A percentile compares a stretch with the other conserved stretches of the same genome.
These are phyloP conservation scores for Podospora pseudocomata DNA, from an alignment of 495 filamentous ascomycete genomes.

Conservation along the genomic window DNA sequence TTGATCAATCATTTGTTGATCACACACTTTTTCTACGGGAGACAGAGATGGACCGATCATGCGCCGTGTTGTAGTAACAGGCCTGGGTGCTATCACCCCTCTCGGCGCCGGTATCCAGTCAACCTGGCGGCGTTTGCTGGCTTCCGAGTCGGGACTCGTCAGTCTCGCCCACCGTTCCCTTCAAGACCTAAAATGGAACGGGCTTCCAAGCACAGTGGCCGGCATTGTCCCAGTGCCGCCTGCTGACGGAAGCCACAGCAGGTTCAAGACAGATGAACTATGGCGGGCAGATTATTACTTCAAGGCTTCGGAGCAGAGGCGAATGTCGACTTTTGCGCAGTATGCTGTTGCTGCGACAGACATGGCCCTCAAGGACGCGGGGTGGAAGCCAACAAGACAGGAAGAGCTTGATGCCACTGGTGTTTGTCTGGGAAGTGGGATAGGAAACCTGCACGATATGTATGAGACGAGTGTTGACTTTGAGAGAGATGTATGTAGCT, in stretches of 20 bases:
- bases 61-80: constrained; percentile 94
- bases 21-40: neutral
- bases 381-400: constrained; percentile 62
- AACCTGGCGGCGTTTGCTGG: constrained; percentile 78
- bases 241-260: neutral
- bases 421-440: constrained; percentile 91
- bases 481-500: constrained; percentile 60
- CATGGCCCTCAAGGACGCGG: constrained; percentile 82
- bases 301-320: constrained; percentile 63
- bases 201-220: constrained; percentile 79
- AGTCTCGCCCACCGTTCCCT: constrained; percentile 54
- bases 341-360: constrained; percentile 84
- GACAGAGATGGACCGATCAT: constrained; percentile 42
- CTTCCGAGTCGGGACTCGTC: constrained; percentile 73
- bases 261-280: constrained; percentile 32
- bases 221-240: constrained; percentile 62
- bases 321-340: constrained; percentile 88
- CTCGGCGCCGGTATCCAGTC: constrained; percentile 75
- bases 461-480: constrained; percentile 77
- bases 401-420: constrained; percentile 72
- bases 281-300: constrained; percentile 81
- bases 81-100: constrained; percentile 88
- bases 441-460: constrained; percentile 87
- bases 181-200: constrained; percentile 49
- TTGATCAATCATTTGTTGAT: neutral